Evolutionary conservation across 306 rosid genomes (phyloP), one percentile per base, ranked within the genome.

Genomic region (Spatholobus suberectus): DNA sequence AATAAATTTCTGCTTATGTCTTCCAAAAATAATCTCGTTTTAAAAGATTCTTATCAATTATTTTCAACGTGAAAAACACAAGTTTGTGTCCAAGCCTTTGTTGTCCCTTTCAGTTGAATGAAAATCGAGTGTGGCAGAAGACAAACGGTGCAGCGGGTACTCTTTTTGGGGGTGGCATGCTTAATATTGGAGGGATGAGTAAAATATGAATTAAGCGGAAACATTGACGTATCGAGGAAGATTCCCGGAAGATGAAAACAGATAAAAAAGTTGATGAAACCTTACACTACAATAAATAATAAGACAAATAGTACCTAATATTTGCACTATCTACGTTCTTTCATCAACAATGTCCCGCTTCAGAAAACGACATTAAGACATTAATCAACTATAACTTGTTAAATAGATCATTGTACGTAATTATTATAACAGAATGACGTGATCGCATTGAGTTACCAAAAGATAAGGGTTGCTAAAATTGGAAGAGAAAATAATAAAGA

Each of bases 201-300:
- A 23, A 59, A 34, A 3, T 58, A 6, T 63, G 55, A 37, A 51
- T 67, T 51, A 20, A 12, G 32, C 11, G 8, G 32, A 71, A 46
- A 57, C 49, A 29, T 0, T 35, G 66, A 5, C 38, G 72, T 27
- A 11, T 7, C 15, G 1, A 79, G 88, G 93, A 90, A 90, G 88
- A 83, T 90, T 90, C 93, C 76, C 0, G 86, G 93, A 88, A 89
- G 37, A 46, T 15, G 26, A 71, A 71, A 47, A 71, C 24, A n/a
- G 82, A 27, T 41, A 34, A 17, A 81, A 82, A 73, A 59, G 62
- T 35, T 13, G 6, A 68, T 51, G 3, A 54, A 46, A 69, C 57
- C 51, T 61, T 73, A 0, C n/a, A 7, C 9, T 2, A 1, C 5
- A 7, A 11, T 20, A 11, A 18, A 63, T 32, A 14, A 77, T 44